A percentile compares a stretch with the other conserved stretches of the same genome.
These are phyloP conservation scores for Fistulinella cinereoalba DNA, from an alignment of 1,284 basidiomycete species.

Conservation along the genomic window DNA sequence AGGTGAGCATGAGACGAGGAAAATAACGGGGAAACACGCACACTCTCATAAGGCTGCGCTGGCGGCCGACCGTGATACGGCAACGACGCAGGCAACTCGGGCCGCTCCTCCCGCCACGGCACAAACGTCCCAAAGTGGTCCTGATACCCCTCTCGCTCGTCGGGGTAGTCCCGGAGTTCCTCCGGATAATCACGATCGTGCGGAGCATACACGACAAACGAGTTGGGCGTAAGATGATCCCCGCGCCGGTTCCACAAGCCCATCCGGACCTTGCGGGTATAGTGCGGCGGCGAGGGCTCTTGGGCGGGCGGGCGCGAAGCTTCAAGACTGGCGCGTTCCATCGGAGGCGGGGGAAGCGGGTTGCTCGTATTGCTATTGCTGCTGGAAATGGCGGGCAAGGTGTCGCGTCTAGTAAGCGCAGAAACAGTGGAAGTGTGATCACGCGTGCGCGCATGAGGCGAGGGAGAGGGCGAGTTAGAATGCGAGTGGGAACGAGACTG, in stretches of 20 bases:
- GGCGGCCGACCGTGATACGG: conserved; percentile 53
- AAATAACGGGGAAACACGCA: conserved; percentile 34
- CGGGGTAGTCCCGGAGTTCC: conserved; percentile 58
- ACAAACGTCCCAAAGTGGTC: conserved; percentile 46
- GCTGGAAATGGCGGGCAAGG: too few relatives aligned
- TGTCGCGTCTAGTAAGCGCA: background rate
- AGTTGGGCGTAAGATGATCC: conserved; percentile 55
- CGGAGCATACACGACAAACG: conserved; percentile 63
- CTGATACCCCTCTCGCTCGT: conserved; percentile 48
- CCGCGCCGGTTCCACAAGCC: conserved; percentile 71
- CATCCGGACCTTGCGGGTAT: conserved; percentile 38
- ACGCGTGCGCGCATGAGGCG: conserved; percentile 11
- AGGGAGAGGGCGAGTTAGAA: conserved; percentile 20
- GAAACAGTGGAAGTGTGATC: background rate
- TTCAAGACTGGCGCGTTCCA: conserved; percentile 22
- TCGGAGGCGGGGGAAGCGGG: conserved; percentile 32
- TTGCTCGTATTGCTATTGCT: conserved; percentile 1
- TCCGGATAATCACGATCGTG: conserved; percentile 47
- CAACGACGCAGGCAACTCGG: conserved; percentile 57
- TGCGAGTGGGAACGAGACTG: background rate
- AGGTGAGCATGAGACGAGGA: background rate
- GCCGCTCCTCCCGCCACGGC: conserved; percentile 41
- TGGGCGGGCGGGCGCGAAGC: conserved; percentile 30
- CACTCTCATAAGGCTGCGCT: conserved; percentile 52
- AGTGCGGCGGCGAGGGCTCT: conserved; percentile 25